These are phyloP conservation scores for Conoideocrella luteorostrata DNA, from an alignment of 2,329 filamentous ascomycete genomes.

Conservation along the genomic window DNA sequence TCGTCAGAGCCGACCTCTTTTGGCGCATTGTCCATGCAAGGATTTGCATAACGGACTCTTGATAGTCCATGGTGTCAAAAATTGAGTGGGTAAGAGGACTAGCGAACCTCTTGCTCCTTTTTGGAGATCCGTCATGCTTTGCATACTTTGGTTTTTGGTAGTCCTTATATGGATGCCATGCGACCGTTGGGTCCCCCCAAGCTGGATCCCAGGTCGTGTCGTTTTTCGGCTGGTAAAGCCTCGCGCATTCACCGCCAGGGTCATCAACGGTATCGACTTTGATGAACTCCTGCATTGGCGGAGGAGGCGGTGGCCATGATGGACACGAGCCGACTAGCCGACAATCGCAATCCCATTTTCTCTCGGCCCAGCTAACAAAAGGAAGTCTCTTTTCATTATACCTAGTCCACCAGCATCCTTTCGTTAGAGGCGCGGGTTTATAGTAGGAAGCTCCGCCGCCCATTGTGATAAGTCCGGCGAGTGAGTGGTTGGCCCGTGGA, in stretches of 20 bases:
- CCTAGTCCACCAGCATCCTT: no score
- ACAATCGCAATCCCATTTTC: background rate
- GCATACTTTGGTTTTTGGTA: background rate
- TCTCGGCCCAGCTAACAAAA: no score
- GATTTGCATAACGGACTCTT: background rate
- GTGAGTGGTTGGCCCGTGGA: no score
- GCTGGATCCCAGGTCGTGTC: background rate
- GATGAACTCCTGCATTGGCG: background rate
- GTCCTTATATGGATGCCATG: background rate
- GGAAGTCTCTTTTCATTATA: no score
- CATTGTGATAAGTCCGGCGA: no score
- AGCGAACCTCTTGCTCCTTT: background rate
- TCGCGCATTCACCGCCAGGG: background rate
- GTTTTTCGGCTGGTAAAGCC: background rate
- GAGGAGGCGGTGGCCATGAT: background rate
- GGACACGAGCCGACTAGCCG: background rate
- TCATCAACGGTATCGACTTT: background rate
- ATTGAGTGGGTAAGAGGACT: background rate
- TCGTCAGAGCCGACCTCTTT: background rate
- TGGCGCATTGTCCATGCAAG: background rate
- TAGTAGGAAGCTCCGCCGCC: no score
- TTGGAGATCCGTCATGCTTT: no score
- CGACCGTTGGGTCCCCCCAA: background rate
- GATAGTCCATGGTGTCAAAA: background rate
- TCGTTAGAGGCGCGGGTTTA: no score